A percentile compares a stretch with the other conserved stretches of the same genome.
These are phyloP conservation scores for Cryptococcus hybrid DNA, from an alignment of 1,284 basidiomycete genomes.

Conservation along the genomic window DNA sequence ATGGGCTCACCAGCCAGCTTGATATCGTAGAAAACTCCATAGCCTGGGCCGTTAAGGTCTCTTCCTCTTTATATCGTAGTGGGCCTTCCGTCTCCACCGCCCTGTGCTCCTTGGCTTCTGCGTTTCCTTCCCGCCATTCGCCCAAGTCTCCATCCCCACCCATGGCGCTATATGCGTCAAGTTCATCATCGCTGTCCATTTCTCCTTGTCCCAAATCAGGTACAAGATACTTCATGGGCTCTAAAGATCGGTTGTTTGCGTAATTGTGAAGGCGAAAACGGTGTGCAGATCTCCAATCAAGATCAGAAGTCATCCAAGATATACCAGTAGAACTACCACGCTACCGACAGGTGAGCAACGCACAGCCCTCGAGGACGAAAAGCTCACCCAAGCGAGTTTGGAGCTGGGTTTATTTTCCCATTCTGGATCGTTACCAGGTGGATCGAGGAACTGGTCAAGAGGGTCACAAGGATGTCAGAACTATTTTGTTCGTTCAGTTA, in stretches of 20 bases:
- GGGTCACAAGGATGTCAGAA: constrained; percentile 54
- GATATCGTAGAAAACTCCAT: constrained; percentile 44
- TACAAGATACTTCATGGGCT: constrained; percentile 19
- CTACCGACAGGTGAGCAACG: constrained; percentile 7
- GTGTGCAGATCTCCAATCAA: constrained; percentile 51
- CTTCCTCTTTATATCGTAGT: constrained; percentile 24
- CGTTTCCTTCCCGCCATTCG: constrained; percentile 17
- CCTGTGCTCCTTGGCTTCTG: constrained; percentile 47
- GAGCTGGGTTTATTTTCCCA: constrained; percentile 51
- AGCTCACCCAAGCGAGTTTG: constrained; percentile 51
- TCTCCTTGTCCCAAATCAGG: constrained; percentile 28
- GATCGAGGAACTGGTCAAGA: constrained; percentile 52
- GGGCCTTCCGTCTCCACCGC: constrained; percentile 42
- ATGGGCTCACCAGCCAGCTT: constrained; percentile 42
- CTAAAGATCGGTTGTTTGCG: constrained; percentile 38
- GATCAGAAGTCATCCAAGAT: constrained; percentile 47
- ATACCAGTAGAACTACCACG: constrained; percentile 53
- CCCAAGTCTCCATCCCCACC: background rate
- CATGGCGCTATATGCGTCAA: background rate
- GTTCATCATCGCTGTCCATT: background rate
- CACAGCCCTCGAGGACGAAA: background rate
- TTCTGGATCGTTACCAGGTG: constrained; percentile 43
- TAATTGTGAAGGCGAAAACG: constrained; percentile 51
- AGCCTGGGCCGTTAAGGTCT: constrained; percentile 12
- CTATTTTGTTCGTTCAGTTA: constrained; percentile 14